Conservation (phyloP, 805 yeast species). For the Metschnikowia amazonensis region DNA sequence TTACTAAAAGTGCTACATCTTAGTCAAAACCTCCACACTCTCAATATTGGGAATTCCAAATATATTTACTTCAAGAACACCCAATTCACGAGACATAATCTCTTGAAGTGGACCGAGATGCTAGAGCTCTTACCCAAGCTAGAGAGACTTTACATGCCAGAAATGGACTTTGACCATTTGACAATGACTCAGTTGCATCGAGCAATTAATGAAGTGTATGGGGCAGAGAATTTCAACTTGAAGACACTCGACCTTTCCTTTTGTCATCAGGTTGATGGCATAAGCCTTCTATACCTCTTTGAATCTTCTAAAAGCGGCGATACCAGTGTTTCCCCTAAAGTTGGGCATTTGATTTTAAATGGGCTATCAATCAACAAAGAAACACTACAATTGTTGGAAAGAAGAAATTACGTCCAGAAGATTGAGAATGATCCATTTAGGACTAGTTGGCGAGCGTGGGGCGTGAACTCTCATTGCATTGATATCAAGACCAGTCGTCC, state of each 20-base stretch:
- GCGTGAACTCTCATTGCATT: conserved; percentile 27
- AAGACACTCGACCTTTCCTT: conserved; percentile 36
- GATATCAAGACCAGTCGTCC: not conserved
- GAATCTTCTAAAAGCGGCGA: conserved; percentile 11
- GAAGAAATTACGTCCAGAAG: conserved; percentile 17
- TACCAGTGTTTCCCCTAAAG: conserved; percentile 6
- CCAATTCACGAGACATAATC: conserved; percentile 8
- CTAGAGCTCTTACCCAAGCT: conserved; percentile 20
- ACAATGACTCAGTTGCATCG: conserved; percentile 28
- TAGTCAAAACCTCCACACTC: conserved; percentile 6
- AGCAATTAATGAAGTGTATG: conserved; percentile 22
- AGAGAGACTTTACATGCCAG: conserved; percentile 26
- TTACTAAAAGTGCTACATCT: conserved; percentile 13
- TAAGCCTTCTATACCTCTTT: conserved; percentile 35
- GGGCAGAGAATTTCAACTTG: conserved; percentile 18
- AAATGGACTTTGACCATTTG: conserved; percentile 34
- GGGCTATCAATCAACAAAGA: conserved; percentile 32
- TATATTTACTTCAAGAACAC: conserved; percentile 15
- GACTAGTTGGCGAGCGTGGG: conserved; percentile 33
- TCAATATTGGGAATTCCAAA: conserved; percentile 16
- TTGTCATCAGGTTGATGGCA: conserved; percentile 32
- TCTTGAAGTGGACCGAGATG: conserved; percentile 11
- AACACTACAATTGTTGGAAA: conserved; percentile 23
- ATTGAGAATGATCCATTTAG: conserved; percentile 25
- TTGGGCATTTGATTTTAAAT: conserved; percentile 21